Evolutionary conservation across 2,329 filamentous ascomycete genomes (phyloP), one percentile per base, ranked within the genome.

Genomic region (Pseudogymnoascus sp.): DNA sequence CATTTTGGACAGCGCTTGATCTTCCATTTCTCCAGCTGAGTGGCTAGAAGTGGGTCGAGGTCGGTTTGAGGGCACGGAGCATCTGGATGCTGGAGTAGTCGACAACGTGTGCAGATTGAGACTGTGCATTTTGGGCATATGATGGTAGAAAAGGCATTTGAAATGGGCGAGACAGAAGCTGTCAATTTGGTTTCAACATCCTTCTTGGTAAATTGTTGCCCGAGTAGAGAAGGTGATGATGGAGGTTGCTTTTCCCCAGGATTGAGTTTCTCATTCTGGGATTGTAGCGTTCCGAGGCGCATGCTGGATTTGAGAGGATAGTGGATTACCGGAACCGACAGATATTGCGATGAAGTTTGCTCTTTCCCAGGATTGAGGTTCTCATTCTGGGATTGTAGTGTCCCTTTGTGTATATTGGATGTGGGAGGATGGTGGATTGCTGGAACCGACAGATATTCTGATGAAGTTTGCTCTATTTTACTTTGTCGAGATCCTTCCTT

Each of bases 1-100:
- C 80, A 83, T 62, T 77, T 77, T 0, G 80, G 80, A 62, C 81
- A 83, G 7, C 75, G 72, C 68, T 81, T 82, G 69, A 80, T 78
- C 3, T 78, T 76, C 72, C 76, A 80, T 44, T 70, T 72, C 59
- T 73, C 71, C 1, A 83, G 70, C 35, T 79, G 68, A 5, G 60
- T 63, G 29, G 72, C 71, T 2, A 74, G 26, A 53, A 72, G 71
- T 4, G 72, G 67, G 17, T 78, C 74, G 21, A 75, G 64, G 33
- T 76, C 75, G 4, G 73, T 70, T 6, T 70, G 72, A 38, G 71
- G 71, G 66, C 78, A 80, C 3, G 29, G 50, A 37, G 72, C 71
- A 7, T 69, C 67, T 13, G 70, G 63, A 62, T 81, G 78, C n/a
- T 74, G 74, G 4, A 75, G 62, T 62, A 76, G 72, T 40, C 76